Conservation (phyloP, 2,329 filamentous ascomycete genomes). For the Exophiala lecanii-corni region DNA sequence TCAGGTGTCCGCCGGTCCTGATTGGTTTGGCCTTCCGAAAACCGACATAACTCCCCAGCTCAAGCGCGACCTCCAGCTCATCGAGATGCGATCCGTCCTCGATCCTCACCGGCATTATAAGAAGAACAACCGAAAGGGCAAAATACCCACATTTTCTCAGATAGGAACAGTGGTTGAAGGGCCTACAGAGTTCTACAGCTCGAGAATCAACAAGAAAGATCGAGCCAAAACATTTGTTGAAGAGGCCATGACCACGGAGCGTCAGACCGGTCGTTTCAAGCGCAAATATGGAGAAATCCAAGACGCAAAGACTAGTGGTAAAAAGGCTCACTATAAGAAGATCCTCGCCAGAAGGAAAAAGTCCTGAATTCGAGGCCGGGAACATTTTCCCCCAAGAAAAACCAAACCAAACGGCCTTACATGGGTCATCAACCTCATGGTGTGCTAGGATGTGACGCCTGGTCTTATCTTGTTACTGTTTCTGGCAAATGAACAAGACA, state of each 20-base stretch:
- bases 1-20: conserved; percentile 63
- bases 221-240: conserved; percentile 82
- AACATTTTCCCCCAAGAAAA: too few relatives aligned
- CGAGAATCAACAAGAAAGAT: conserved; percentile 78
- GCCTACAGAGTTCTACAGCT: conserved; percentile 79
- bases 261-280: conserved; percentile 68
- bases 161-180: conserved; percentile 85
- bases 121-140: conserved; percentile 64
- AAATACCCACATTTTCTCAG: conserved; percentile 77
- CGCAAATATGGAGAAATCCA: conserved; percentile 85
- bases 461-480: too few relatives aligned
- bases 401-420: too few relatives aligned
- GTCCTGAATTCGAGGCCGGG: conserved; percentile 7
- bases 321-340: conserved; percentile 83
- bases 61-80: conserved; percentile 81
- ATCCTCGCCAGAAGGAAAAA: conserved; percentile 56
- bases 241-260: conserved; percentile 69
- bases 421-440: too few relatives aligned
- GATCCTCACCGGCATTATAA: conserved; percentile 90
- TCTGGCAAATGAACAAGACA: too few relatives aligned
- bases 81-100: conserved; percentile 83
- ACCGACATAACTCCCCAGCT: conserved; percentile 80
- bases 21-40: conserved; percentile 85
- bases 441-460: too few relatives aligned
- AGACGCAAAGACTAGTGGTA: conserved; percentile 74